Percentiles rank a stretch among this genome's conserved stretches.
Evolutionary conservation across 441 rosid genomes (phyloP).

Genomic region (Eruca vesicaria): DNA sequence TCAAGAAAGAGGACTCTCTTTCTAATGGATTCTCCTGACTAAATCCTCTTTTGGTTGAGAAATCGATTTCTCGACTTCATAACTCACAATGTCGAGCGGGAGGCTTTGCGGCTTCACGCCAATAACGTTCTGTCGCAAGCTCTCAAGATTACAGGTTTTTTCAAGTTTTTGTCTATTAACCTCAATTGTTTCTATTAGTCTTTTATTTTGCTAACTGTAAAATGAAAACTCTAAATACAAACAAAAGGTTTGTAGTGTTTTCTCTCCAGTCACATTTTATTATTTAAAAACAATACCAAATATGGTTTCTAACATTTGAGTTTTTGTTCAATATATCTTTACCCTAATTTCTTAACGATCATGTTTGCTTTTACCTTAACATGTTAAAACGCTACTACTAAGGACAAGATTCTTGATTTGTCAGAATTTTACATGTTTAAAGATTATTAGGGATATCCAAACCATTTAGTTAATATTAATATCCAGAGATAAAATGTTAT

Average conservation of each 20-base stretch:
- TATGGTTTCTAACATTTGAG: not conserved
- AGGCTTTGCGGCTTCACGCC: constrained; percentile 57
- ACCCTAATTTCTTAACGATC: not conserved
- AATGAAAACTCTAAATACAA: not conserved
- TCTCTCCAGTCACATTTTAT: not conserved
- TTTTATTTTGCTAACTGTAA: not conserved
- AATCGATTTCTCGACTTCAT: constrained; percentile 26
- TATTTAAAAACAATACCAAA: not conserved
- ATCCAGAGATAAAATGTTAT: not conserved
- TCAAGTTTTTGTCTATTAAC: not conserved
- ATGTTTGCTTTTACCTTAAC: not conserved
- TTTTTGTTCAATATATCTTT: not conserved
- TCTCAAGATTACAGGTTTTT: constrained; percentile 35
- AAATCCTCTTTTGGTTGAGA: not conserved
- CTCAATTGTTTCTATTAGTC: not conserved
- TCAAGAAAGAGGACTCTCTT: constrained; percentile 26
- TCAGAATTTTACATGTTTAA: not conserved
- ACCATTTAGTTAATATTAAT: not conserved
- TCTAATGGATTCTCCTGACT: constrained; percentile 28
- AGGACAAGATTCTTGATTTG: not conserved
- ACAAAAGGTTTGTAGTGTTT: not conserved
- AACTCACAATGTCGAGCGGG: constrained; percentile 41
- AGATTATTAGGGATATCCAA: not conserved
- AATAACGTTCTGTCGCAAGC: constrained; percentile 33
- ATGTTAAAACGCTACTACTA: not conserved